Evolutionary conservation across 805 yeast genomes (phyloP).

Genomic region (Spathaspora arborariae): DNA sequence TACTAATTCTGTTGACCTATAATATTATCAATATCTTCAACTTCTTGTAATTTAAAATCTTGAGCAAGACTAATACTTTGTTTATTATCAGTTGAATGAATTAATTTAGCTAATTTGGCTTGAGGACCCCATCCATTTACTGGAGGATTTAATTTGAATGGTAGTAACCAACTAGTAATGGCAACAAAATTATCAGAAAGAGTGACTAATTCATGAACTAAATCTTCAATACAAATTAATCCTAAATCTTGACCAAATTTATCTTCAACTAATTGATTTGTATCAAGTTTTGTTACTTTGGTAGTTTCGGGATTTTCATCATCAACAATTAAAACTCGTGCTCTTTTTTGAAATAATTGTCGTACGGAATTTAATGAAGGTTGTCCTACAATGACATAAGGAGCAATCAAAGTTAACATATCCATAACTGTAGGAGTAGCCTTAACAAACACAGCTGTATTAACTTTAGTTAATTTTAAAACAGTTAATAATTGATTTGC

Average conservation of each 20-base stretch:
- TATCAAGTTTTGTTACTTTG: constrained; percentile 55
- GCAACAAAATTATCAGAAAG: constrained; percentile 63
- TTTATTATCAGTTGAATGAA: constrained; percentile 49
- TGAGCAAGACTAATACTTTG: constrained; percentile 55
- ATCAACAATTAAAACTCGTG: constrained; percentile 44
- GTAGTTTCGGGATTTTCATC: constrained; percentile 21
- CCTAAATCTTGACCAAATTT: constrained; percentile 56
- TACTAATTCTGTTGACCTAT: constrained; percentile 60
- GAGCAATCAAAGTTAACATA: constrained; percentile 62
- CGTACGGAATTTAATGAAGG: constrained; percentile 75
- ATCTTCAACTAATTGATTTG: constrained; percentile 73
- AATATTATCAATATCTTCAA: constrained; percentile 63
- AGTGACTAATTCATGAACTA: constrained; percentile 64
- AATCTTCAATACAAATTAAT: constrained; percentile 75
- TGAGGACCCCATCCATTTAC: constrained; percentile 73
- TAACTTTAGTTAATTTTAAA: constrained; percentile 54
- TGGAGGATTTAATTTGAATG: constrained; percentile 67
- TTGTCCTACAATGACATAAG: constrained; percentile 68
- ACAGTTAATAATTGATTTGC: constrained; percentile 56
- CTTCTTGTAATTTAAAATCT: constrained; percentile 61
- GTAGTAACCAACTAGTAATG: constrained; percentile 60
- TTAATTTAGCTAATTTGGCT: constrained; percentile 61
- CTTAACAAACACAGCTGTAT: constrained; percentile 72
- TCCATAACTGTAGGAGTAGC: constrained; percentile 57
- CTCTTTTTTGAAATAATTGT: constrained; percentile 73